Base-by-base conservation (phyloP, 2,329 filamentous ascomycete species). In the Beauveria bassiana region DNA sequence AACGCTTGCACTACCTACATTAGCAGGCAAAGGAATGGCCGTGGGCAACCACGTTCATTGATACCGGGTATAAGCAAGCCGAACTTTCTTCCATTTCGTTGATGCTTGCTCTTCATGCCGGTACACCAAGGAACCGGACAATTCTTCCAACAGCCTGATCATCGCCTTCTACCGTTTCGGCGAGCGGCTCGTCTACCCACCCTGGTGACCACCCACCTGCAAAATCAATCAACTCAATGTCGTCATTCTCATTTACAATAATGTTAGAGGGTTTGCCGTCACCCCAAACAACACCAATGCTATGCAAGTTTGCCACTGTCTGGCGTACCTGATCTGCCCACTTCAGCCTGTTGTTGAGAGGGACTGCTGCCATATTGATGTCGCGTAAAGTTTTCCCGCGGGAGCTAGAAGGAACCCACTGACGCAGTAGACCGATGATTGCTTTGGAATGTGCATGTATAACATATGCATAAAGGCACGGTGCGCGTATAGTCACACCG, bases 221-320 rank as follows among this genome's bases (percentile, higher is more conserved):
- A 55, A 66, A 66, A 42, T 64, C 63, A 57, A 66, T 63, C 22
- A 63, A n/a, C 64, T 55, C 60, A 46, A 56, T 26, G 24, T 65
- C 62, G 24, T 64, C 61, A n/a, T 26, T 58, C 34, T 60, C 28
- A n/a, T 65, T 52, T 26, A 64, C 54, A 34, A 66, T 61, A n/a
- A 66, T 38, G 50, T 66, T 65, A 31, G 50, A 51, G 10, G 65
- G 50, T 42, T 66, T 66, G 28, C 49, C 65, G 47, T 65, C 62
- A 4, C 65, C 63, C 62, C 65, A 65, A 24, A 64, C 42, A 28
- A 65, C 24, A n/a, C 63, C 62, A 40, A 57, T 61, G 12, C 45
- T 42, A 52, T 64, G 62, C 26, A 65, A 50, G 40, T 52, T 34
- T 18, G 18, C 53, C 24, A 66, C 61, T 40, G 63, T 65, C 43